Conservation (phyloP, 139 green algal species). For the Tetraselmis striata region DNA sequence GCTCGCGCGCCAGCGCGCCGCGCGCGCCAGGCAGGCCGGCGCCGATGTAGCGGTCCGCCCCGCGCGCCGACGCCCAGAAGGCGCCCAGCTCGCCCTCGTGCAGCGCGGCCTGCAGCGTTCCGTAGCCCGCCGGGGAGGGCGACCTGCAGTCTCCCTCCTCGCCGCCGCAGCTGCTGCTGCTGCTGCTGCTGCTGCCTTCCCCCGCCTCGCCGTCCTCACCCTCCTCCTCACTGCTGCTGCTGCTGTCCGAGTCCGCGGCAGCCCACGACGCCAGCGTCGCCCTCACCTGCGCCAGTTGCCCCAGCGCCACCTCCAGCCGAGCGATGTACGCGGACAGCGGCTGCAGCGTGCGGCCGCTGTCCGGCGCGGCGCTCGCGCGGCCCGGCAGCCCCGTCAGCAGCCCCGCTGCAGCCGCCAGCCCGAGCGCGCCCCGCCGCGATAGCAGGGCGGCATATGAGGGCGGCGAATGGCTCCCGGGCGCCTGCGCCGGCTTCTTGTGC, state of each 20-base stretch:
- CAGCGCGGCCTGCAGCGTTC: neutral
- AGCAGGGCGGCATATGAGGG: too few relatives aligned
- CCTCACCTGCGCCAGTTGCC: neutral
- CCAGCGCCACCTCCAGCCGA: neutral
- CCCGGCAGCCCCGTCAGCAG: too few relatives aligned
- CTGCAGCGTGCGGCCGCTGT: neutral
- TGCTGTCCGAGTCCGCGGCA: neutral
- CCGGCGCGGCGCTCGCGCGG: neutral
- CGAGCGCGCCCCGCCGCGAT: too few relatives aligned
- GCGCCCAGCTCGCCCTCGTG: neutral
- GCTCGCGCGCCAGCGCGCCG: neutral
- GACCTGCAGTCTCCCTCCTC: too few relatives aligned
- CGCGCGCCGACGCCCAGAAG: neutral
- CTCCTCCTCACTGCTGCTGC: too few relatives aligned
- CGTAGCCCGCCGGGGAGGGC: neutral
- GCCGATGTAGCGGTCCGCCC: neutral
- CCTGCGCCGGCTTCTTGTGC: too few relatives aligned
- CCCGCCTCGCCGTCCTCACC: neutral
- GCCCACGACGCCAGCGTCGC: neutral
- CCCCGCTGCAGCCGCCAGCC: too few relatives aligned
- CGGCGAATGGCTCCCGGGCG: too few relatives aligned
- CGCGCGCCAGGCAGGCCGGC: neutral
- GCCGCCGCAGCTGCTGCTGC: neutral
- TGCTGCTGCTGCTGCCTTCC: neutral
- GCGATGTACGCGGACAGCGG: neutral